Conservation (phyloP, 1,284 basidiomycete genomes). For the Heterobasidion annosum region DNA sequence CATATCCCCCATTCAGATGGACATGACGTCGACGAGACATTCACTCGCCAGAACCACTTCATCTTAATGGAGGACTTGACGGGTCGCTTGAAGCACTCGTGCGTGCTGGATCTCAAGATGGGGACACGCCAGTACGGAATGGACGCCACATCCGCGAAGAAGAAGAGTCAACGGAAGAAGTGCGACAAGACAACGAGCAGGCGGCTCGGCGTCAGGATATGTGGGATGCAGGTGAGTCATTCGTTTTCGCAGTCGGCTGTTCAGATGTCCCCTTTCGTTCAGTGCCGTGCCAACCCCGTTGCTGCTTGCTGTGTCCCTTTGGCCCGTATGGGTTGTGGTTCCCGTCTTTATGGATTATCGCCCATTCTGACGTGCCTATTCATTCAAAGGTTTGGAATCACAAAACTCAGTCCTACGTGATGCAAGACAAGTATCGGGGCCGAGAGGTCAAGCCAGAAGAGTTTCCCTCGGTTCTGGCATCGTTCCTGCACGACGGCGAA, state of each 20-base stretch:
- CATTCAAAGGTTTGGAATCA: conserved; percentile 80
- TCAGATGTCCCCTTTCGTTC: background rate
- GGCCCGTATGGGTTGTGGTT: background rate
- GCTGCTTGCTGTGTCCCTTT: background rate
- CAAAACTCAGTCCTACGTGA: conserved; percentile 72
- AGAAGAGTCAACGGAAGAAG: conserved; percentile 97
- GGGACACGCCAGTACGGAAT: conserved; percentile 97
- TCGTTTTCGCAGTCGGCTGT: background rate
- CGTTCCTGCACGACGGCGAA: conserved; percentile 84
- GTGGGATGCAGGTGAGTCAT: conserved; percentile 91
- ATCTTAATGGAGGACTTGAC: conserved; percentile 99
- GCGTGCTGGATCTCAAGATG: conserved; percentile 99
- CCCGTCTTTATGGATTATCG: conserved; percentile 7
- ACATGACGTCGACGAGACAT: conserved; percentile 21
- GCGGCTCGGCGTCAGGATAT: conserved; percentile 86
- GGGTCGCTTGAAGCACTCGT: conserved; percentile 87
- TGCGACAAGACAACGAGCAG: conserved; percentile 94
- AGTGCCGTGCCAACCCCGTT: background rate
- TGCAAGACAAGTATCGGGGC: conserved; percentile 96
- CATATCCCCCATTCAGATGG: conserved; percentile 8
- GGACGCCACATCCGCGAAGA: conserved; percentile 88
- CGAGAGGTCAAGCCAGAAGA: conserved; percentile 82
- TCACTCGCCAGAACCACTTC: conserved; percentile 91
- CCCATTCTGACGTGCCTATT: conserved; percentile 1
- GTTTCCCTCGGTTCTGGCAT: conserved; percentile 75